Base-by-base conservation (phyloP, 768 basidiomycete species). In the Postia placenta region DNA sequence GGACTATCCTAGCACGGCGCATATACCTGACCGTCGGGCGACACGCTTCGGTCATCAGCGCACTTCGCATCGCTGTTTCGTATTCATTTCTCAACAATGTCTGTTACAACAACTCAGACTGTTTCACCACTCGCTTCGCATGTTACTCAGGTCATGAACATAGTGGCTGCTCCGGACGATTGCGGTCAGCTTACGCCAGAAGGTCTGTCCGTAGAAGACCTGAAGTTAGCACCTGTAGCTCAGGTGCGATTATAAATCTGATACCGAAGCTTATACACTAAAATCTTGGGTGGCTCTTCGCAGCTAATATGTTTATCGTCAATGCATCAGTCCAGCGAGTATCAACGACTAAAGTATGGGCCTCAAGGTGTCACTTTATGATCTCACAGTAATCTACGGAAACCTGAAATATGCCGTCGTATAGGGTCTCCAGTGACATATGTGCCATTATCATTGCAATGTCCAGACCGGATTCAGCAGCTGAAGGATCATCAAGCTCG, bases 301-400 rank as follows among this genome's bases (percentile, higher is more conserved):
- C n/a, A n/a, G n/a, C n/a, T n/a, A n/a, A n/a, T n/a, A n/a, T n/a
- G 19, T 11, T 39, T 39, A 9, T 9, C 15, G 38, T 22, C 38
- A 17, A n/a, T 39, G 38, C 38, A 39, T 39, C 15, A 22, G 19
- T 39, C 38, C 38, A 39, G 82, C 67, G 79, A 83, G 39, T 88
- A 90, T 62, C 85, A 77, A 57, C 74, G 76, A 47, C 63, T 80
- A 22, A 87, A 88, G 64, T 82, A 79, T 50, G 88, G 87, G 4
- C 63, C 64, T 12, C 57, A 52, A 35, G 61, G 63, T 64, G n/a
- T 49, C 70, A 67, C 65, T n/a, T n/a, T 12, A 49, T 47, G 14
- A 22, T 37, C 25, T 52, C 59, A 23, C 52, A 38, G 11, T 35
- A 42, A 28, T 20, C 17, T 28, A 14, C 11, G 24, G 3, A 14